Evolutionary conservation across 768 basidiomycete species (phyloP).

Genomic region (Pilatotrama ljubarskyi): DNA sequence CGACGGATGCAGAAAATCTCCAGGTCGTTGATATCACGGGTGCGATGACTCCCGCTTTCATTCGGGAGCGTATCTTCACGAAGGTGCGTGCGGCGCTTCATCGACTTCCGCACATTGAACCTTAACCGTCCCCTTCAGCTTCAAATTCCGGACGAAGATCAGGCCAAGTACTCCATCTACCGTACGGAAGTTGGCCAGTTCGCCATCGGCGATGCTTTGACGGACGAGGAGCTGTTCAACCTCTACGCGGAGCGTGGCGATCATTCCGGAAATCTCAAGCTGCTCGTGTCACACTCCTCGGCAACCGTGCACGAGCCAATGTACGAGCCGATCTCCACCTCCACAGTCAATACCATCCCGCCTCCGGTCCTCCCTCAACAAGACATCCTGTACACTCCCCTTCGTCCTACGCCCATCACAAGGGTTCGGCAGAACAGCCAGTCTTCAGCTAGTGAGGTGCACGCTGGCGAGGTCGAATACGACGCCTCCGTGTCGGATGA

Average conservation of each 20-base stretch:
- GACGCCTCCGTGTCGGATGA: constrained; percentile 63
- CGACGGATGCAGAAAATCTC: constrained; percentile 75
- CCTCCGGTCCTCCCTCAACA: constrained; percentile 53
- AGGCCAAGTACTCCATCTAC: constrained; percentile 75
- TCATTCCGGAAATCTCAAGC: constrained; percentile 77
- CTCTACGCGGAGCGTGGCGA: constrained; percentile 77
- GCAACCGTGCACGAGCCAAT: constrained; percentile 58
- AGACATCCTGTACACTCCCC: constrained; percentile 42
- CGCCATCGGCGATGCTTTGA: constrained; percentile 71
- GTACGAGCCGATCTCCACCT: constrained; percentile 36
- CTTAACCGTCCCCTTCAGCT: constrained; percentile 45
- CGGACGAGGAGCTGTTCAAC: constrained; percentile 67
- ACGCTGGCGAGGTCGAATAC: constrained; percentile 59
- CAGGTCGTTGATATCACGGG: constrained; percentile 70
- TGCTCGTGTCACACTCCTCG: constrained; percentile 71
- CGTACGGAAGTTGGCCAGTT: constrained; percentile 83
- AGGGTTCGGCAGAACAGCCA: constrained; percentile 67
- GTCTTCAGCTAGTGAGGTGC: constrained; percentile 67
- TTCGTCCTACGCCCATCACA: constrained; percentile 50
- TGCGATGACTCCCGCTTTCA: constrained; percentile 62
- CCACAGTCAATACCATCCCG: constrained; percentile 48
- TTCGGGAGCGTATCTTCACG: constrained; percentile 78
- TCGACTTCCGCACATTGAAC: neutral
- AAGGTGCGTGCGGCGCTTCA: constrained; percentile 52
- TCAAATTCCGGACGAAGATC: constrained; percentile 83